Base-by-base conservation (phyloP, 1,284 basidiomycete species). In the Cutaneotrichosporon arboriforme region DNA sequence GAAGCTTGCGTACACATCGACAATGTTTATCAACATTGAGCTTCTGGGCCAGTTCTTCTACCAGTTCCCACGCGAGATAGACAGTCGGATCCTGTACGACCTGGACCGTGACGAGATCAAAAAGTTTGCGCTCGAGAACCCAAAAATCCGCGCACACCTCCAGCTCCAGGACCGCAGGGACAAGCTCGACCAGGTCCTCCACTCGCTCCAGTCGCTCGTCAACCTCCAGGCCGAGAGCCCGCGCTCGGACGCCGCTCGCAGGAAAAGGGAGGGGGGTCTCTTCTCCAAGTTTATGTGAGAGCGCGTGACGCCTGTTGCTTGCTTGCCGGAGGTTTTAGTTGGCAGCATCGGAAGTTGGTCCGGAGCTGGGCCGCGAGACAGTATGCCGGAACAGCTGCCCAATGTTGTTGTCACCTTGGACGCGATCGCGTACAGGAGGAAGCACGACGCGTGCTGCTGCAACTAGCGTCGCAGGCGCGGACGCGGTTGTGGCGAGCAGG, bases 21-120 rank as follows among this genome's bases (percentile, higher is more conserved):
- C 93, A 2, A 92, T 97, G 88, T 98, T 98, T 76, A 94, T 99
- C 80, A 97, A 90, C 76, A 93, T 97, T 55, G 94, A 98, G 74
- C 79, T 98, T 9, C 81, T 98, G 1, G 89, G 93, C 67, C 92
- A 97, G 68, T 99, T 98, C 81, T 97, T 98, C 79, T 97, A 97
- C 70, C 90, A 92, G 79, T 97, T 98, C 79, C 94, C 94, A 50
- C 84, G 93, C 34, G 94, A 97, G 77, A 94, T 98, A 58, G 93
- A 98, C 72, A 88, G 89, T n/a, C 81, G 91, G 23, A 77, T 99
- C 46, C 81, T 94, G 42, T 96, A 97, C 66, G 87, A 94, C 72
- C 80, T 97, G 42, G 87, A 94, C 68, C 85, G 89, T 4, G 80
- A 80, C 44, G 90, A 94, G 70, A 88, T 97, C 44, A 82, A 84